Evolutionary conservation across 257 asterid genomes (phyloP).

Genomic region (Lavandula angustifolia): DNA sequence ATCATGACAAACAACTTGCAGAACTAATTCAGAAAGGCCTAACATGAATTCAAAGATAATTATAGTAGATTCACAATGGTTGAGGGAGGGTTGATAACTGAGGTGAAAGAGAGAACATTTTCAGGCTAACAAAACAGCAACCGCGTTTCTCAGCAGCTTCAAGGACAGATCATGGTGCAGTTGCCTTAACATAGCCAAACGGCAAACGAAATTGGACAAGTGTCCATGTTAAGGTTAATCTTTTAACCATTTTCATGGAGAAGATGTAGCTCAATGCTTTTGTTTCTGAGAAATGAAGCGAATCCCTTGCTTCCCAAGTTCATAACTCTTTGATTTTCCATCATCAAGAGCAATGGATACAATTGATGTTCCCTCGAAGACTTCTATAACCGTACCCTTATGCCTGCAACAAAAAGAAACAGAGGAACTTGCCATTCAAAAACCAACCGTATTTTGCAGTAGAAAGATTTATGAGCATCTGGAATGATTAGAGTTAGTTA

Average conservation of each 20-base stretch:
- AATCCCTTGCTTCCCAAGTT: constrained; percentile 92
- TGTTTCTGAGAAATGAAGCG: constrained; percentile 87
- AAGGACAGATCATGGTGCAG: neutral
- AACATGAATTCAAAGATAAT: too few relatives aligned
- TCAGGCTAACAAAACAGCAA: neutral
- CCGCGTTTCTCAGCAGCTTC: constrained; percentile 13
- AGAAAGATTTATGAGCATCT: neutral
- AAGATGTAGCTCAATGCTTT: constrained; percentile 38
- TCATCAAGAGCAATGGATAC: constrained; percentile 78
- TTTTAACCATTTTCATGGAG: constrained; percentile 14
- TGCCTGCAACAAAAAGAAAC: constrained; percentile 34
- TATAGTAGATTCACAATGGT: neutral
- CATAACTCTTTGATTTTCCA: constrained; percentile 68
- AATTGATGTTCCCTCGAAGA: constrained; percentile 56
- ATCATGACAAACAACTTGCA: too few relatives aligned
- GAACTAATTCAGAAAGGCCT: too few relatives aligned
- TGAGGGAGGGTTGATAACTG: neutral
- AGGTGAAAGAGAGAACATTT: neutral
- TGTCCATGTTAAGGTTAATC: neutral
- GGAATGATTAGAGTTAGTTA: neutral
- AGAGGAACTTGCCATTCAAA: neutral
- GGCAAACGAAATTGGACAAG: neutral
- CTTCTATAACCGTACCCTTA: constrained; percentile 43
- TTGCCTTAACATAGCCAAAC: neutral
- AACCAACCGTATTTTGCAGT: neutral